Evolutionary conservation across 352 stramenopile genomes (phyloP), one percentile per base, ranked within the genome.

Genomic region (Peronospora destructor): DNA sequence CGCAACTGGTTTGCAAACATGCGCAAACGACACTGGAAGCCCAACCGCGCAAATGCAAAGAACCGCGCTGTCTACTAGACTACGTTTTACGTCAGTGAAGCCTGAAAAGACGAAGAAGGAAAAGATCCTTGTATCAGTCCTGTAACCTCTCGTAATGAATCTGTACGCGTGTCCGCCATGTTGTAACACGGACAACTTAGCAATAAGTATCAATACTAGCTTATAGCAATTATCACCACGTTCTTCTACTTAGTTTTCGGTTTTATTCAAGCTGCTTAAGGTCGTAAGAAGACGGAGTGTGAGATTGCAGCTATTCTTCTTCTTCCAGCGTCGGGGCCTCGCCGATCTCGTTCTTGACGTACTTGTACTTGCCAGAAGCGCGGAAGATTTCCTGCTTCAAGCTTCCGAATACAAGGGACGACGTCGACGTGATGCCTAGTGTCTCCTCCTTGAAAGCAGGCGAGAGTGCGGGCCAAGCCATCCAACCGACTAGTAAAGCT

Each of bases 1-100:
- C 80, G 80, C 53, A 91, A 93, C 49, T 93, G 82, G 82, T 93
- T 93, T 60, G 80, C 82, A 14, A 93, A 93, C 53, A 93, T 93
- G 79, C 82, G 82, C 39, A 93, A 93, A 53, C 79, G 82, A 39
- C 82, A 93, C 59, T 93, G 82, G 82, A 91, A 90, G 44, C 82
- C 82, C n/a, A 85, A 71, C 32, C 61, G 63, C 23, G 28, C 61
- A n/a, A 82, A 71, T 37, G 45, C 61, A 13, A 90, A 90, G 67
- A 87, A 87, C 82, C 82, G 32, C 78, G 82, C 30, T 88, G 76
- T 52, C 56, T 92, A 29, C 50, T 92, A 12, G 82, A 92, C 44
- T 68, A 88, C 28, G 68, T 92, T 28, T 58, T 92, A 28, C 78
- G 82, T n/a, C 68, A 85, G 59, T 66, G 63, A 84, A 35, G 47